phyloP scores from a whole-genome alignment of 495 filamentous ascomycete genomes.

The Lasiosphaeria hispida region DNA sequence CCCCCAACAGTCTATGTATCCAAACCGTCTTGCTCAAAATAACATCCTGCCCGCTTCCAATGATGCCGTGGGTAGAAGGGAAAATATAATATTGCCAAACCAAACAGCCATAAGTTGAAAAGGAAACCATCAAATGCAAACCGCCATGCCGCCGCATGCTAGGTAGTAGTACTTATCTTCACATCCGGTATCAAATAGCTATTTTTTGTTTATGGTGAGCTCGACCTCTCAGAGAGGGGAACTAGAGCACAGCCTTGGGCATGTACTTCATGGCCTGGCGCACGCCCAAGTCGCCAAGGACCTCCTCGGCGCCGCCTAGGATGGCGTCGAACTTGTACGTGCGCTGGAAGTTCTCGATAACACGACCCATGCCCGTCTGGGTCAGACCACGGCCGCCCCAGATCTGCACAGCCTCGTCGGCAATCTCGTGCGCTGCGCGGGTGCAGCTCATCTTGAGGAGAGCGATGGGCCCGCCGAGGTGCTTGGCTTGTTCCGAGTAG shows the following conservation, averaged over 20 bases:
- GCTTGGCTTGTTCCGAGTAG: constrained; percentile 72
- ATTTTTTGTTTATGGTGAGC: no score
- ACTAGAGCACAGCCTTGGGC: constrained; percentile 75
- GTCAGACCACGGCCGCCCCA: constrained; percentile 82
- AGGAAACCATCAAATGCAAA: no score
- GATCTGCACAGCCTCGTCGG: constrained; percentile 80
- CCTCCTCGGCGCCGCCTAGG: constrained; percentile 80
- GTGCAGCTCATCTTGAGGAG: constrained; percentile 79
- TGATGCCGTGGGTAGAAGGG: no score
- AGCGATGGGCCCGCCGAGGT: constrained; percentile 77
- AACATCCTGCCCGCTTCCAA: no score
- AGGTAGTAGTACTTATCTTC: no score
- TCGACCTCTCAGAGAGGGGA: no score
- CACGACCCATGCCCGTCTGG: constrained; percentile 76
- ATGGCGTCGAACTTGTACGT: constrained; percentile 91
- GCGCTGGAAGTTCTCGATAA: constrained; percentile 78
- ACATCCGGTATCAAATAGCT: no score
- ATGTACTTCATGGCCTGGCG: constrained; percentile 78
- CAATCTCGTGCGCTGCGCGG: constrained; percentile 74
- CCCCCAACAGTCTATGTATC: no score
- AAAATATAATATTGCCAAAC: no score
- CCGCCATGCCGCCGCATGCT: no score
- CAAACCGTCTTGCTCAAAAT: no score
- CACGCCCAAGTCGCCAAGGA: constrained; percentile 78
- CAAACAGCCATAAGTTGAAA: no score